These are phyloP conservation scores for Thraustochytrium sp. DNA, from an alignment of 352 stramenopile genomes.

Conservation along the genomic window DNA sequence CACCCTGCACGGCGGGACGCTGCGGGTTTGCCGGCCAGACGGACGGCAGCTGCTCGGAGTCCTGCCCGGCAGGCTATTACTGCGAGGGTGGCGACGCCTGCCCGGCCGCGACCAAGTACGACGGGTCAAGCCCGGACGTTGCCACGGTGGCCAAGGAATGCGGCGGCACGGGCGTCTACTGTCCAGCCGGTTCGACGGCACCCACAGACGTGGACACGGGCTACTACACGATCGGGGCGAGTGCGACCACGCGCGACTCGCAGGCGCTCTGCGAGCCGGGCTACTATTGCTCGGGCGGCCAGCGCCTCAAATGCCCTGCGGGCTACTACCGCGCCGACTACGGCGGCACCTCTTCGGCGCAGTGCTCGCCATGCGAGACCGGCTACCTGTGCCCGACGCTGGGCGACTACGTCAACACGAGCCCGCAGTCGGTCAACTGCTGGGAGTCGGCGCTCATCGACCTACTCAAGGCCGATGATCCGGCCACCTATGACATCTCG, in stretches of 20 bases:
- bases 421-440: conserved; percentile 37
- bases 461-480: neutral
- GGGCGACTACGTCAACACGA: neutral
- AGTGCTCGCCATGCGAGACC: neutral
- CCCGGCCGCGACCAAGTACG: neutral
- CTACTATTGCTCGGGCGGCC: conserved; percentile 12
- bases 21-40: conserved; percentile 12
- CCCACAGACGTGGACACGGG: neutral
- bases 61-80: conserved; percentile 9
- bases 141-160: neutral
- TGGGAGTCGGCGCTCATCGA: neutral
- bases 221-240: conserved; percentile 24
- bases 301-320: neutral
- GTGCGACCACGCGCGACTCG: neutral
- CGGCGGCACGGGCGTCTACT: conserved; percentile 10
- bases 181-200: neutral
- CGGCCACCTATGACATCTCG: neutral
- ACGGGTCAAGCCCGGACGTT: neutral
- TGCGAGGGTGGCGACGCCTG: conserved; percentile 1
- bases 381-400: conserved; percentile 35
- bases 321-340: neutral
- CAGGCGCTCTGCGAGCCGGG: conserved; percentile 23
- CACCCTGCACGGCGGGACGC: neutral
- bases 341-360: neutral
- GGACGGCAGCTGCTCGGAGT: neutral